phyloP scores from a whole-genome alignment of 768 basidiomycete species.

The Xerocomus spinulosus region DNA sequence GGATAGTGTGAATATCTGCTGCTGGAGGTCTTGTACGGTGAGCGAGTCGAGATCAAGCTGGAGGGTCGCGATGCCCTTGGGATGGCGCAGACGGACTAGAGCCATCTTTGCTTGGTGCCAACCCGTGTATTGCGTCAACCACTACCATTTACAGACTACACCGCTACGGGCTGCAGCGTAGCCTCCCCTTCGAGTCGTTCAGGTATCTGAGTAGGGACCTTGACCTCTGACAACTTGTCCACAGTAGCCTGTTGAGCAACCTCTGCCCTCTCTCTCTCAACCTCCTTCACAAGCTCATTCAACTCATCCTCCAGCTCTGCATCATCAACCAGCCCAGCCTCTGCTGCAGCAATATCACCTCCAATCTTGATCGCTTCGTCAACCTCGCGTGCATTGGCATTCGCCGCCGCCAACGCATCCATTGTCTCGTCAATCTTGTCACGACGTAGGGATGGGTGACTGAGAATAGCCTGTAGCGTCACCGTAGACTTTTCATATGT shows the following conservation, averaged over 20 bases:
- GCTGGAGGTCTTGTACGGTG: slow-evolving; percentile 73
- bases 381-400: slow-evolving; percentile 77
- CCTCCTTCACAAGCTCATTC: slow-evolving; percentile 47
- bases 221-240: slow-evolving; percentile 20
- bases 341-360: slow-evolving; percentile 53
- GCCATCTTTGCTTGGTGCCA: slow-evolving; percentile 43
- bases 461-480: slow-evolving; percentile 70
- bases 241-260: slow-evolving; percentile 24
- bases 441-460: slow-evolving; percentile 76
- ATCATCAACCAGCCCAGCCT: slow-evolving; percentile 47
- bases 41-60: slow-evolving; percentile 58
- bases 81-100: slow-evolving; percentile 75
- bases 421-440: slow-evolving; percentile 80
- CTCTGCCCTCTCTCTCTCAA: slow-evolving; percentile 36
- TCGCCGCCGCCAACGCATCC: slow-evolving; percentile 80
- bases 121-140: slow-evolving; percentile 12
- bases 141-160: slow-evolving; percentile 13
- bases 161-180: slow-evolving; percentile 7
- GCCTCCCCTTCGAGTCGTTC: background rate
- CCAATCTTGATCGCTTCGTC: slow-evolving; percentile 72
- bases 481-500: slow-evolving; percentile 79
- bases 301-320: slow-evolving; percentile 64
- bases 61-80: slow-evolving; percentile 77
- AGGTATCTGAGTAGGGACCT: slow-evolving; percentile 15
- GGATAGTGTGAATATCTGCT: slow-evolving; percentile 59